phyloP scores from a whole-genome alignment of 148 eudicot genomes.

The Cornus florida region DNA sequence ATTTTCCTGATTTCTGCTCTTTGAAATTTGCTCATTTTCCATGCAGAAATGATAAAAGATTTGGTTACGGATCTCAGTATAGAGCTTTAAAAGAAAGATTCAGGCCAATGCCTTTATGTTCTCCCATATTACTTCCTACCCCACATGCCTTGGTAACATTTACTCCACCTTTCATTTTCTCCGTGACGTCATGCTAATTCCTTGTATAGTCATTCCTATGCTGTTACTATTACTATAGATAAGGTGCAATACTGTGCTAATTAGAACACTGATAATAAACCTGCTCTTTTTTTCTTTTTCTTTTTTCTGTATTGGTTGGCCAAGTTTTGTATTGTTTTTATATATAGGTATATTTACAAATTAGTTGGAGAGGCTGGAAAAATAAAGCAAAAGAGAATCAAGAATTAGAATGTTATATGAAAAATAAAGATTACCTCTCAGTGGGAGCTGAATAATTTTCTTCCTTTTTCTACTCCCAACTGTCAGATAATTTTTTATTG shows the following conservation, averaged over 20 bases:
- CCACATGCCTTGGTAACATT: slow-evolving; percentile 88
- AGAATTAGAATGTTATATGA: not conserved
- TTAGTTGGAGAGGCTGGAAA: slow-evolving; percentile 12
- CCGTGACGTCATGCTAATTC: not conserved
- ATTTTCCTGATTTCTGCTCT: not conserved
- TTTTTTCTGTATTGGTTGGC: slow-evolving; percentile 1
- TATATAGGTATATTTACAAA: not conserved
- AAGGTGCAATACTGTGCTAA: not conserved
- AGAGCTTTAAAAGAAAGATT: slow-evolving; percentile 79
- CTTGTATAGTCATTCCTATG: not conserved
- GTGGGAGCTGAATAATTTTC: slow-evolving; percentile 4
- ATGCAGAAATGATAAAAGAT: slow-evolving; percentile 75
- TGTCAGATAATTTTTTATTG: not conserved
- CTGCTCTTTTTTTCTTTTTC: not conserved
- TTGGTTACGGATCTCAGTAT: slow-evolving; percentile 43
- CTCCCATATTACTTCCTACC: slow-evolving; percentile 88
- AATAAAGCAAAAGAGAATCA: not conserved
- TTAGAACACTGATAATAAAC: not conserved
- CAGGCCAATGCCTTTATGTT: slow-evolving; percentile 92
- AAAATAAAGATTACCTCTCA: not conserved
- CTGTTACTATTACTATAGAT: not conserved
- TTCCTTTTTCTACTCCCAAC: not conserved
- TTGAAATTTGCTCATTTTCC: not conserved
- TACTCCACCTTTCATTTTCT: slow-evolving; percentile 1
- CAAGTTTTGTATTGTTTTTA: not conserved